Evolutionary conservation across 2,329 filamentous ascomycete genomes (phyloP), one percentile per base, ranked within the genome.

Genomic region (Acrocalymma vagum): DNA sequence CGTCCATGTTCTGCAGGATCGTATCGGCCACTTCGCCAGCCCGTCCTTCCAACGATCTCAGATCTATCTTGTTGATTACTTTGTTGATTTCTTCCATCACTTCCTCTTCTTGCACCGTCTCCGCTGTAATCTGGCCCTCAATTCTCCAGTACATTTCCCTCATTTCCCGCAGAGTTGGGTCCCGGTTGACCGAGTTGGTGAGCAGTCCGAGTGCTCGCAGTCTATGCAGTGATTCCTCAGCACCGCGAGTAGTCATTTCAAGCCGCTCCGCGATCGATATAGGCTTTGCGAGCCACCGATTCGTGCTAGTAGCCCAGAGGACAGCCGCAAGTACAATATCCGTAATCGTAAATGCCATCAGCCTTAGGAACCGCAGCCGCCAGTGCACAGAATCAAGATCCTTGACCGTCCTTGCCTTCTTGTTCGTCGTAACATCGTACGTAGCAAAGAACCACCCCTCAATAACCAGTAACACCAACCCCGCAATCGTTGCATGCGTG

Each of bases 121-220:
- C 83, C 23, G 80, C 75, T 80, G 88, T 90, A 20, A 90, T 68
- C 35, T 80, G 75, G 6, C 83, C 86, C 73, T 96, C 90, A 29
- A 86, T 85, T 8, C 77, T 74, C 93, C 93, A 97, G 71, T 96
- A 96, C 11, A 77, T 79, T 54, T 86, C 81, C 33, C 81, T 80
- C 42, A 80, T 79, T 3, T 71, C 76, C 44, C 91, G 82, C 67
- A 96, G 72, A 28, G 80, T 80, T 48, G 82, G 78, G 70, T 96
- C 89, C 39, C 92, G 76, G 41, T 87, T 77, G 11, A 88, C 80
- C 3, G 90, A 89, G 73, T 96, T 96, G 65, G 87, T 83, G 29
- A 95, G 74, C 42, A 95, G 84, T 6, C 84, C 87, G 24, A 88
- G 73, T 1, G 87, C 88, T 54, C 81, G 84, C 45, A 95, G 67